Evolutionary conservation across 2,329 filamentous ascomycete genomes (phyloP).

Genomic region (Fusarium luffae): DNA sequence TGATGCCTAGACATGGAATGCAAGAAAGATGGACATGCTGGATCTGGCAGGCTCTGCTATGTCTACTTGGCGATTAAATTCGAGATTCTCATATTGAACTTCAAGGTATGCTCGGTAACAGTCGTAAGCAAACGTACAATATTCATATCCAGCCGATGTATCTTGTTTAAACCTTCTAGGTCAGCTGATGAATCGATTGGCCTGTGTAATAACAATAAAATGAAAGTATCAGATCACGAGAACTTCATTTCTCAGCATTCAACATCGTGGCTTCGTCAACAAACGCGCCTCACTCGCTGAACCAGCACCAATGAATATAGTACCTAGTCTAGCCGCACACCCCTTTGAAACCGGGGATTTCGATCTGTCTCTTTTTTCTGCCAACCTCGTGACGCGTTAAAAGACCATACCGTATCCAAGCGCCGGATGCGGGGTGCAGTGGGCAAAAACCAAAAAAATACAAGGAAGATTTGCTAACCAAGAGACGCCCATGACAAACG

Average conservation of each 20-base stretch:
- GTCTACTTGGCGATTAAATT: conserved; percentile 2
- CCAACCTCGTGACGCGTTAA: conserved; percentile 44
- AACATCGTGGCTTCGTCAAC: conserved; percentile 24
- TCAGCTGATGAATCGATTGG: neutral
- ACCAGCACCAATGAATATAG: conserved; percentile 2
- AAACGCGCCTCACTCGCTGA: conserved; percentile 17
- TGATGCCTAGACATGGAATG: neutral
- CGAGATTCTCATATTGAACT: conserved; percentile 8
- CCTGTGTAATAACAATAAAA: neutral
- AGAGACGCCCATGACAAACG: conserved; percentile 44
- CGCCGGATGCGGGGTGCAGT: conserved; percentile 47
- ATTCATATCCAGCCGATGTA: neutral
- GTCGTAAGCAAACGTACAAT: neutral
- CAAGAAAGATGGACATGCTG: neutral
- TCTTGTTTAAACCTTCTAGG: neutral
- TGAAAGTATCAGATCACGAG: conserved; percentile 8
- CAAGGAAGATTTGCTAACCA: conserved; percentile 44
- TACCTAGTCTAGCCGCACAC: conserved; percentile 24
- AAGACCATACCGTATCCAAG: conserved; percentile 33
- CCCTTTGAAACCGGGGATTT: conserved; percentile 12
- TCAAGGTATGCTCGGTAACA: neutral
- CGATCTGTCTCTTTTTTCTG: conserved; percentile 36
- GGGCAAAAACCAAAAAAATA: neutral
- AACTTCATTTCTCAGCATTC: conserved; percentile 6
- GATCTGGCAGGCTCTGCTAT: neutral